Evolutionary conservation across 768 basidiomycete species (phyloP), one percentile per base, ranked within the genome.

Genomic region (Lanmaoa rubissima): DNA sequence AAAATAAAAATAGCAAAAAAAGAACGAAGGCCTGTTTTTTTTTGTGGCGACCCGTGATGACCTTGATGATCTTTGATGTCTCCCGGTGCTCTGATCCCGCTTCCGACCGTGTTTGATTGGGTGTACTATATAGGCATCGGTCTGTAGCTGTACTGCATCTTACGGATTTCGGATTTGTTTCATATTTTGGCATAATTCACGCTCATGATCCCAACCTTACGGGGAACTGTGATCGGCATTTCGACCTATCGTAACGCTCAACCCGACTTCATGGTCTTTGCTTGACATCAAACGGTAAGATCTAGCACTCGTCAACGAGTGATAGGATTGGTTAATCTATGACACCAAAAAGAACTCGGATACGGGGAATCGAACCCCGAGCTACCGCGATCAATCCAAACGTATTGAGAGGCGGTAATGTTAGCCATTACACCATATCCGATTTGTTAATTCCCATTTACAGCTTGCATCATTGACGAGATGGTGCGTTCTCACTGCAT

Each of bases 401-500:
- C 2, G 13, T 1, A 32, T 24, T 80, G 80, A 80, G 78, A 82
- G 80, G 81, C 80, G 79, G 79, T 75, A 79, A 82, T 82, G 80
- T 80, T 82, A 78, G 77, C 80, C 81, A 64, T 82, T 82, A 81
- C 80, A 82, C 80, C 80, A 81, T 80, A 81, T 73, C 78, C 70
- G 72, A 71, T 35, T 7, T 2, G 3, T 28, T 28, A 3, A 6
- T 3, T 4, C 28, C 6, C 2, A 28, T 28, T 28, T 28, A 28
- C 6, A 28, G 6, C 4, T 28, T 6, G 6, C 1, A 3, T 28
- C 28, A 28, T 28, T 4, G 2, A 28, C 28, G 28, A 24, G 21
- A 24, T 24, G 21, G 21, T 24, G 21, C 21, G 3, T 24, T 24
- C 21, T 2, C 3, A 24, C 21, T 24, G 1, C 21, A 2, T 24